These are phyloP conservation scores for Leishmania aethiopica DNA, from an alignment of 208 protist genomes.

Conservation along the genomic window DNA sequence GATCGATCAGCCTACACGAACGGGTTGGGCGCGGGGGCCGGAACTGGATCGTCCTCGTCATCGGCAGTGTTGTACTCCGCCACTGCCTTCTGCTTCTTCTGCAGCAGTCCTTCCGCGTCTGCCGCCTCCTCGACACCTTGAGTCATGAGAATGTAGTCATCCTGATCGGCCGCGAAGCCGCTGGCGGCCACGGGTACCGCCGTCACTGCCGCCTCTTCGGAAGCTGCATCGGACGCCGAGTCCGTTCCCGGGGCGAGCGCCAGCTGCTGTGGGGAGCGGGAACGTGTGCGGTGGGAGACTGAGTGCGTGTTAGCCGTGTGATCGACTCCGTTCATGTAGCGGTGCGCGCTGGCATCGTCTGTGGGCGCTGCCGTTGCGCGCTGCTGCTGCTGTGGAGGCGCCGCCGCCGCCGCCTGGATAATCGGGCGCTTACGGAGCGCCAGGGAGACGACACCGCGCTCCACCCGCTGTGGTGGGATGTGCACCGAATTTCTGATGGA, in stretches of 20 bases:
- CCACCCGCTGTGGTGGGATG: conserved; percentile 33
- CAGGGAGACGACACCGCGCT: conserved; percentile 25
- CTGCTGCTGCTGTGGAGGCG: not conserved
- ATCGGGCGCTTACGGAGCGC: conserved; percentile 13
- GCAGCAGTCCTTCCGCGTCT: not conserved
- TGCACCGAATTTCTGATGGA: not conserved
- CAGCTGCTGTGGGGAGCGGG: conserved; percentile 38
- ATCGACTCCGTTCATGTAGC: conserved; percentile 16
- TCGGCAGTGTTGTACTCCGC: not conserved
- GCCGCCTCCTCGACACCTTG: conserved; percentile 1
- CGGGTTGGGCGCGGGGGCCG: conserved; percentile 32
- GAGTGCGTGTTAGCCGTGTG: conserved; percentile 33
- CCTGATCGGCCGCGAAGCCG: not conserved
- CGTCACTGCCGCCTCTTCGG: not conserved
- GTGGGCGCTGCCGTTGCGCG: not conserved
- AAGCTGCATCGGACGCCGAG: not conserved
- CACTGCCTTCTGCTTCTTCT: not conserved
- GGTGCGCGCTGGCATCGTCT: not conserved
- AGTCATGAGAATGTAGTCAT: conserved; percentile 1
- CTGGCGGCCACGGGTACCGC: not conserved
- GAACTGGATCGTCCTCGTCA: conserved; percentile 31
- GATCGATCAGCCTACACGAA: conserved; percentile 22
- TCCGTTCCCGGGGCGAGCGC: not conserved
- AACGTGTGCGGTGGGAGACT: conserved; percentile 49
- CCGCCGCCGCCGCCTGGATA: not conserved